phyloP scores from a whole-genome alignment of 2,329 filamentous ascomycete genomes.

The Didymella exigua region DNA sequence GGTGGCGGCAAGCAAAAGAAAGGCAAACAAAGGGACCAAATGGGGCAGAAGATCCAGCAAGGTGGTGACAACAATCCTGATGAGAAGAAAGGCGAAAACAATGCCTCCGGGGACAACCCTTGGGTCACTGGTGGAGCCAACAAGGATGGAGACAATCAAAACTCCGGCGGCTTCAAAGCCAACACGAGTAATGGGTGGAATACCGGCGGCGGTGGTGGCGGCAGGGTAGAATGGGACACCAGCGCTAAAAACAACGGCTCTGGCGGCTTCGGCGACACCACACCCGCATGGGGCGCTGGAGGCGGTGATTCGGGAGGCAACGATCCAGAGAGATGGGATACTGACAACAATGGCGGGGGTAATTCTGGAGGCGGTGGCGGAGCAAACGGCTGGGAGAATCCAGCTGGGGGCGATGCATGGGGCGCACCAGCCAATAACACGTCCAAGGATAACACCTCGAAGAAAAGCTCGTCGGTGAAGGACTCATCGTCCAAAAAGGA shows the following conservation, averaged over 20 bases:
- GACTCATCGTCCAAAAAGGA: neutral
- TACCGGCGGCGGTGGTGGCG: neutral
- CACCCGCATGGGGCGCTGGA: neutral
- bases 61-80: constrained; percentile 15
- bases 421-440: neutral
- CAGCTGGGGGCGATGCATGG: neutral
- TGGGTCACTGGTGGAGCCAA: neutral
- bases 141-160: neutral
- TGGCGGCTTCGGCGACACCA: neutral
- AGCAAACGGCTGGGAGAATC: neutral
- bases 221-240: neutral
- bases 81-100: constrained; percentile 1
- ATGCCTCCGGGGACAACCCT: neutral
- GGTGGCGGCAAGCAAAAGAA: constrained; percentile 27
- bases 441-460: neutral
- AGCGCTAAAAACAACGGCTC: neutral
- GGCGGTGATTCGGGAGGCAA: too few relatives aligned
- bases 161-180: neutral
- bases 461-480: neutral
- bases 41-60: constrained; percentile 13
- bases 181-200: neutral
- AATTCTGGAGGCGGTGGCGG: neutral
- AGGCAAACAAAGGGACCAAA: constrained; percentile 23
- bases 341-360: neutral
- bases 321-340: neutral